Conservation (phyloP, 129 eudicot genomes). For the Heracleum sosnowskyi region DNA sequence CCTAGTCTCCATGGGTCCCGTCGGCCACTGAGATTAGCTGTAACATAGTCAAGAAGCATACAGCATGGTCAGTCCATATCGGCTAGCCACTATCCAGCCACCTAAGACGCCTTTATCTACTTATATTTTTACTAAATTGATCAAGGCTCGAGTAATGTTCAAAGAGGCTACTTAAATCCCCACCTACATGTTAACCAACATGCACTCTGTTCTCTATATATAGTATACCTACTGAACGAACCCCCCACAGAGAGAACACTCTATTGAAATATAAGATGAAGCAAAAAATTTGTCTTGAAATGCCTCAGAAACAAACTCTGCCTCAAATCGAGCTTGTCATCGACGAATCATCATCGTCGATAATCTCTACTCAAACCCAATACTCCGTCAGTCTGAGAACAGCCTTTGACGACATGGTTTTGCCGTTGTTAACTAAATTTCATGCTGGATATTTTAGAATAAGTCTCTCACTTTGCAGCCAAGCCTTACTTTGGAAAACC, state of each 20-base stretch:
- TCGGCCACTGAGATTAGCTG: conserved; percentile 1
- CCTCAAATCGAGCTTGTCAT: not conserved
- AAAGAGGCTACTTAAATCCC: not conserved
- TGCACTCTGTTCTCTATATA: not conserved
- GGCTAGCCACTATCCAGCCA: not conserved
- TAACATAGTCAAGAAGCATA: not conserved
- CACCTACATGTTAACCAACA: not conserved
- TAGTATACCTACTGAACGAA: not conserved
- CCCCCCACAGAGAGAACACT: not conserved
- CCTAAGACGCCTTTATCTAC: not conserved
- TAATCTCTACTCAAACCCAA: not conserved
- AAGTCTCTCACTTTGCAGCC: conserved; percentile 50
- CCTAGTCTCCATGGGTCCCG: not conserved
- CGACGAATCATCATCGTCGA: not conserved
- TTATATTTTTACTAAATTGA: not conserved
- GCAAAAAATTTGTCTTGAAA: not conserved
- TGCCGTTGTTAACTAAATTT: conserved; percentile 14
- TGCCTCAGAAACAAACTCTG: not conserved
- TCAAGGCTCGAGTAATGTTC: not conserved
- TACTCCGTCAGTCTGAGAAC: not conserved
- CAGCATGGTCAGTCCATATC: not conserved
- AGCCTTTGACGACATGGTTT: not conserved
- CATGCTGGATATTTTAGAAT: conserved; percentile 65
- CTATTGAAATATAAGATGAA: not conserved
- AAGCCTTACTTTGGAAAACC: conserved; percentile 56